Base-by-base conservation (phyloP, 495 filamentous ascomycete genomes). In the Xylaria acuta region DNA sequence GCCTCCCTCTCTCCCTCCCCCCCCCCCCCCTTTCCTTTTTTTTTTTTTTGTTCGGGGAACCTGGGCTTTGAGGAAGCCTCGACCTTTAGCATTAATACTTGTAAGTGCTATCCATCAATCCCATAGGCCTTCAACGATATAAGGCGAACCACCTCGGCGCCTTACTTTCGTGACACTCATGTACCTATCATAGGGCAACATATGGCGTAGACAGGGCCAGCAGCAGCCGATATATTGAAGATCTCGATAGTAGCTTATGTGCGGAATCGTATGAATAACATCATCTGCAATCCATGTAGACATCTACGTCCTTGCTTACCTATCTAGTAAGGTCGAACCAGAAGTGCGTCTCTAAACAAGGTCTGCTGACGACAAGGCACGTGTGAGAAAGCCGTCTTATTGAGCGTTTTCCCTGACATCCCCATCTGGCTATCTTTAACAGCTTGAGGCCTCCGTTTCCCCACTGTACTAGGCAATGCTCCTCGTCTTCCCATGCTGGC, bases 361-460 rank as follows among this genome's bases (percentile, higher is more conserved):
- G 58, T 70, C 68, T 70, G 68, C 43, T 70, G 68, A 70, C 58
- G 34, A 54, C 49, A 54, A 25, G 25, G 43, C 43, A 64, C 32
- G 45, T 58, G 67, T 62, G 25, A 34, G 54, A 70, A n/a, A 38
- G 67, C 56, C 27, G 27, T 70, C 30, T 40, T 30, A 11, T 62
- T 63, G 25, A 36, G 40, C 30, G 6, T 38, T 51, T 22, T 12
- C 59, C 59, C 4, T 71, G 47, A 36, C 27, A 2, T 30, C 40
- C 49, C 47, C 34, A 67, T 67, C 36, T 41, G 62, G 41, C 38
- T 20, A 47, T 58, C n/a, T 34, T 65, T n/a, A 25, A 60, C 60
- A 56, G 49, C 49, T 47, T 36, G 69, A 71, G 69, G 69, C 69
- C 60, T 71, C 69, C 69, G 25, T 65, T 71, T 71, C 62, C 64